These are phyloP conservation scores for Globisporangium paddicum DNA, from an alignment of 352 stramenopile genomes.

Conservation along the genomic window DNA sequence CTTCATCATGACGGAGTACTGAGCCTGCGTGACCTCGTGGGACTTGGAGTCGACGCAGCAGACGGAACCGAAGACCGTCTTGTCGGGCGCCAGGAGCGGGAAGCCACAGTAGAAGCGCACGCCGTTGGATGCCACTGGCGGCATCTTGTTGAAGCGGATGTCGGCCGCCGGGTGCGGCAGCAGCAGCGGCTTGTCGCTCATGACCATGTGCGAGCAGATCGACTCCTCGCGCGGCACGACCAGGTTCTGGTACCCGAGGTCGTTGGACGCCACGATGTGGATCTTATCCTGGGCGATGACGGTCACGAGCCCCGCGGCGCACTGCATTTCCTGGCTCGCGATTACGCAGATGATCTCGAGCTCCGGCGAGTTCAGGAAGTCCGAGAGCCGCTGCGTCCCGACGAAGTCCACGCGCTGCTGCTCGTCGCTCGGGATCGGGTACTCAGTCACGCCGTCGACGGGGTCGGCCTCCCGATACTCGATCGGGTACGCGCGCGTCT, in stretches of 20 bases:
- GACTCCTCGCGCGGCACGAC: constrained; percentile 37
- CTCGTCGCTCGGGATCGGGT: constrained; percentile 39
- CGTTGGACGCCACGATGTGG: constrained; percentile 42
- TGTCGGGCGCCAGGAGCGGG: constrained; percentile 31
- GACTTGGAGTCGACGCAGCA: constrained; percentile 44
- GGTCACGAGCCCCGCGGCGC: constrained; percentile 40
- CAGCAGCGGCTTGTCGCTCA: constrained; percentile 48
- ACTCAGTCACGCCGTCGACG: constrained; percentile 7
- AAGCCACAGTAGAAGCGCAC: constrained; percentile 67
- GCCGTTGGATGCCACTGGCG: constrained; percentile 25
- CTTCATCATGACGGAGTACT: constrained; percentile 45
- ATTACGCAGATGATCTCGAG: constrained; percentile 63
- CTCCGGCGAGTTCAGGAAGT: constrained; percentile 45
- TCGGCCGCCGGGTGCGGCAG: constrained; percentile 51
- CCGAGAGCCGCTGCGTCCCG: constrained; percentile 23
- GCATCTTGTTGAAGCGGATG: constrained; percentile 45
- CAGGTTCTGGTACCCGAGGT: constrained; percentile 22
- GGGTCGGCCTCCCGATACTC: constrained; percentile 13
- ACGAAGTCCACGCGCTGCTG: constrained; percentile 31
- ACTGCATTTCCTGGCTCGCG: constrained; percentile 40
- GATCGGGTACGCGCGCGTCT: constrained; percentile 29
- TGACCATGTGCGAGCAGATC: constrained; percentile 56
- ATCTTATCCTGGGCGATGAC: constrained; percentile 30
- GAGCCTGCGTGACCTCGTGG: constrained; percentile 41
- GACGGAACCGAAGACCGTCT: constrained; percentile 39